Evolutionary conservation across 805 yeast species (phyloP).

Genomic region (Yamadazyma tumulicola): DNA sequence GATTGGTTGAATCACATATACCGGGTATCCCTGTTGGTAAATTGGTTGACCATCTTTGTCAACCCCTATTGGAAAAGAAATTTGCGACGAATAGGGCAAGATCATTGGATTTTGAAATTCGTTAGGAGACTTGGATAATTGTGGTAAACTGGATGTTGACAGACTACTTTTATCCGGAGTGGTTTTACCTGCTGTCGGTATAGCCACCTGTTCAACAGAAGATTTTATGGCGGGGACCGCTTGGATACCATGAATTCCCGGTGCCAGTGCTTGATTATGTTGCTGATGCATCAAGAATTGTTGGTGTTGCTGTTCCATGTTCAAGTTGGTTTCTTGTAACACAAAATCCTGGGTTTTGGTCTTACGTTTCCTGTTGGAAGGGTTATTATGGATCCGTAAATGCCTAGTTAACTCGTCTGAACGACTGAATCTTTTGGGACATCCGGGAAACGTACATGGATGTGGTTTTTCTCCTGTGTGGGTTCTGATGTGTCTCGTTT

Average conservation of each 20-base stretch:
- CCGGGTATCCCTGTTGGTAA: constrained; percentile 34
- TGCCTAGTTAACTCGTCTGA: constrained; percentile 87
- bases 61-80: constrained; percentile 24
- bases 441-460: constrained; percentile 79
- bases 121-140: not conserved
- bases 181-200: constrained; percentile 1
- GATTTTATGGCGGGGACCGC: not conserved
- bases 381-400: constrained; percentile 71
- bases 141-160: too few relatives aligned
- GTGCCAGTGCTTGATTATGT: constrained; percentile 6
- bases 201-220: constrained; percentile 1
- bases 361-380: constrained; percentile 41
- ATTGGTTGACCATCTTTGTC: constrained; percentile 30
- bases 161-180: too few relatives aligned
- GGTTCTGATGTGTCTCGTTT: constrained; percentile 85
- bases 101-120: not conserved
- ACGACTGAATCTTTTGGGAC: constrained; percentile 74
- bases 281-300: constrained; percentile 7
- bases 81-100: constrained; percentile 4
- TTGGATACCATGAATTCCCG: not conserved
- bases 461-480: constrained; percentile 95
- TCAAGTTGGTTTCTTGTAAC: constrained; percentile 5
- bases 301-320: constrained; percentile 8
- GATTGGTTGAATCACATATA: constrained; percentile 23
- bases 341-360: constrained; percentile 18